These are phyloP conservation scores for Ceratocystiopsis minuta DNA, from an alignment of 2,329 filamentous ascomycete species.

Conservation along the genomic window DNA sequence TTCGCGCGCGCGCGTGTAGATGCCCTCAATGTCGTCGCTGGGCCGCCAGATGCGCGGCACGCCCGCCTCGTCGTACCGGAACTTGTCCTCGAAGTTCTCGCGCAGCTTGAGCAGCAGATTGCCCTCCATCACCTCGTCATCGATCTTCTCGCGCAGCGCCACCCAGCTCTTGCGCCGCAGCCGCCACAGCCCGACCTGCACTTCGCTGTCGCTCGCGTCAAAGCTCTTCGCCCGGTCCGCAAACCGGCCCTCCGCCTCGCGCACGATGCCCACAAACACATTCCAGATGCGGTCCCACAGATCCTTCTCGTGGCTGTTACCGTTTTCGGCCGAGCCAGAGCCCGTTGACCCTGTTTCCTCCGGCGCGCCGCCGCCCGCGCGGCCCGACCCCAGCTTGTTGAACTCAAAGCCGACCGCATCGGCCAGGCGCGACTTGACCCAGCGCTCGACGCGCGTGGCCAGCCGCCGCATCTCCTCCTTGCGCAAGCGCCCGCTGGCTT, in stretches of 20 bases:
- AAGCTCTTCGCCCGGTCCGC: constrained; percentile 81
- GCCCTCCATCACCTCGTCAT: constrained; percentile 95
- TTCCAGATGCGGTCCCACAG: constrained; percentile 94
- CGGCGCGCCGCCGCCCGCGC: constrained; percentile 64
- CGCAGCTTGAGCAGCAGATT: constrained; percentile 88
- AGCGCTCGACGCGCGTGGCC: constrained; percentile 78
- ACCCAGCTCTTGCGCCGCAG: constrained; percentile 89
- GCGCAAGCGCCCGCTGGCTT: constrained; percentile 66
- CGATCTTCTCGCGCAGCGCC: constrained; percentile 73
- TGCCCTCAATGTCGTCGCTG: constrained; percentile 88
- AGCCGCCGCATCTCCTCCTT: constrained; percentile 93
- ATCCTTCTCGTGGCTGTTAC: constrained; percentile 63
- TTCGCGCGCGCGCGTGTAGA: constrained; percentile 83
- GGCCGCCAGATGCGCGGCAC: constrained; percentile 95
- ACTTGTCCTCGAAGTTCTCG: constrained; percentile 98
- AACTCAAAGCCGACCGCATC: constrained; percentile 87
- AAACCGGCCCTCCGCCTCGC: constrained; percentile 72
- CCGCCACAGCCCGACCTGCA: constrained; percentile 82
- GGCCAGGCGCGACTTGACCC: constrained; percentile 73
- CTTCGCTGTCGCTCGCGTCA: constrained; percentile 78
- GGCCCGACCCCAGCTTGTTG: constrained; percentile 82
- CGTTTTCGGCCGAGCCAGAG: constrained; percentile 38
- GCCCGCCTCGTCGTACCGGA: constrained; percentile 88
- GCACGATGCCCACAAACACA: constrained; percentile 65
- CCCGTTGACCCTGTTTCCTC: constrained; percentile 27